Conservation (phyloP, 305 asterid species). For the Striga hermonthica region DNA sequence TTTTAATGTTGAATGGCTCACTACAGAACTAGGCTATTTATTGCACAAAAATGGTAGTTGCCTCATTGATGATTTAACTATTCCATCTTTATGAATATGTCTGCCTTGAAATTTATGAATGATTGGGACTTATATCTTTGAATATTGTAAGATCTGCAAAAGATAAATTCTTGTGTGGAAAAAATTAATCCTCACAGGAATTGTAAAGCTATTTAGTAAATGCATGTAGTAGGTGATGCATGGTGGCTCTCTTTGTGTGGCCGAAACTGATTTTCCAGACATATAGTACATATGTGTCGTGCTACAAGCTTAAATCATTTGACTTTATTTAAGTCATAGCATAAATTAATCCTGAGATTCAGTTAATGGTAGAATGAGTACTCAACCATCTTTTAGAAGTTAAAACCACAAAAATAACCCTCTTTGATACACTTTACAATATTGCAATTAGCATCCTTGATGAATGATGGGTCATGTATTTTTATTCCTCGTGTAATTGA, state of each 20-base stretch:
- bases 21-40: constrained; percentile 13
- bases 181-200: constrained; percentile 8
- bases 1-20: constrained; percentile 24
- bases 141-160: background rate
- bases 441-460: background rate
- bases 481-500: background rate
- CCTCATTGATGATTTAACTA: constrained; percentile 22
- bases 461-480: background rate
- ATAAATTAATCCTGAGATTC: constrained; percentile 1
- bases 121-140: constrained; percentile 7
- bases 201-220: constrained; percentile 19
- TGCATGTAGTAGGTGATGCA: constrained; percentile 29
- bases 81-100: constrained; percentile 10
- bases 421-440: background rate
- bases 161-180: constrained; percentile 25
- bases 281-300: constrained; percentile 3
- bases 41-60: constrained; percentile 30
- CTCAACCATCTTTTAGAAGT: too few species aligned
- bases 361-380: background rate
- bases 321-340: too few species aligned
- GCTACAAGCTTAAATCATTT: background rate
- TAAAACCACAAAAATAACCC: background rate
- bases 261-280: constrained; percentile 17
- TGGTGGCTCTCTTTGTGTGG: constrained; percentile 15
- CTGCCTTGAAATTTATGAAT: constrained; percentile 20